phyloP scores from a whole-genome alignment of 768 basidiomycete genomes.

The Podaxis sp. region DNA sequence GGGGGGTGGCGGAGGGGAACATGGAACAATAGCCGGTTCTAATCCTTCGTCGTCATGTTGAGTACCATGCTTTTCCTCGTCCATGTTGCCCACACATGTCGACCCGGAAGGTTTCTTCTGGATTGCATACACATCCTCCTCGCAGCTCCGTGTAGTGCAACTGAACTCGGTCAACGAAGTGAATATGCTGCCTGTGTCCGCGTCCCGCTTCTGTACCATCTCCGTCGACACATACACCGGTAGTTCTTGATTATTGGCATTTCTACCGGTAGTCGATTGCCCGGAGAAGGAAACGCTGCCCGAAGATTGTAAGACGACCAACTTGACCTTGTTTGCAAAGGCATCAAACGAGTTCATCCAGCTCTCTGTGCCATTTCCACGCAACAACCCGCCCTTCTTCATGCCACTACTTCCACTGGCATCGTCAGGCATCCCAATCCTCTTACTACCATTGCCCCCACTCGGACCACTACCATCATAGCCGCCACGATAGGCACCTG shows the following conservation, averaged over 20 bases:
- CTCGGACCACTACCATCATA: background rate
- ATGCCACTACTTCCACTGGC: background rate
- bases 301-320: background rate
- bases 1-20: background rate
- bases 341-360: constrained; percentile 1
- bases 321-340: constrained; percentile 51
- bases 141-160: background rate
- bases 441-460: background rate
- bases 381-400: background rate
- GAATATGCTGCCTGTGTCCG: constrained; percentile 10
- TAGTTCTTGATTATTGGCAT: background rate
- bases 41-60: background rate
- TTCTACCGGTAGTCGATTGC: background rate
- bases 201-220: constrained; percentile 28
- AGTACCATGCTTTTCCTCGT: constrained; percentile 1
- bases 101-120: background rate
- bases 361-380: constrained; percentile 1
- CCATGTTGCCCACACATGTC: background rate
- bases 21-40: background rate
- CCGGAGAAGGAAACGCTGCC: background rate
- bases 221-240: constrained; percentile 27
- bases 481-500: background rate
- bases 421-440: background rate
- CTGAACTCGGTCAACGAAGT: constrained; percentile 23
- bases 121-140: background rate